phyloP scores from a whole-genome alignment of 2,329 filamentous ascomycete genomes.

The Parafenestella ontariensis region DNA sequence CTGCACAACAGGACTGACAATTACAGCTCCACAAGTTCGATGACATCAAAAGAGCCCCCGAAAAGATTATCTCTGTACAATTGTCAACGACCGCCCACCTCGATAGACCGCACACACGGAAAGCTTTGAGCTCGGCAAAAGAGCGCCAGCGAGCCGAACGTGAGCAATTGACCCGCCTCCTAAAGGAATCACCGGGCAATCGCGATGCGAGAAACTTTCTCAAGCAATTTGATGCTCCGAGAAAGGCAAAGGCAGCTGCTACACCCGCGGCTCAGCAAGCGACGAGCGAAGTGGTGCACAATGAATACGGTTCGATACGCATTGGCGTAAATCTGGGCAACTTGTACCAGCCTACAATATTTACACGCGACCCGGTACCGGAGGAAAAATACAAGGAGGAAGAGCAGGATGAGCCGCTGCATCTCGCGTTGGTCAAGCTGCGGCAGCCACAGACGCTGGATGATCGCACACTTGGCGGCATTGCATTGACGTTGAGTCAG shows the following conservation, averaged over 20 bases:
- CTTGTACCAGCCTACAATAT: slow-evolving; percentile 66
- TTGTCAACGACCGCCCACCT: slow-evolving; percentile 20
- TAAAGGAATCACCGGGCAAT: slow-evolving; percentile 89
- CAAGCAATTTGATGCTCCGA: slow-evolving; percentile 72
- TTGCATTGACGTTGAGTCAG: slow-evolving; percentile 84
- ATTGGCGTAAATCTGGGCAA: slow-evolving; percentile 67
- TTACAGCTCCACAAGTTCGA: slow-evolving; percentile 29
- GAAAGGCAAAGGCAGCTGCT: slow-evolving; percentile 19
- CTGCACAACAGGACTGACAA: slow-evolving; percentile 13
- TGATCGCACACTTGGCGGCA: slow-evolving; percentile 72
- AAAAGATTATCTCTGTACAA: slow-evolving; percentile 4
- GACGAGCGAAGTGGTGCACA: slow-evolving; percentile 34
- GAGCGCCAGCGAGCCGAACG: slow-evolving; percentile 47
- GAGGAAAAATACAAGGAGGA: slow-evolving; percentile 37
- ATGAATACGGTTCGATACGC: slow-evolving; percentile 45
- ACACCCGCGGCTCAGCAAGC: slow-evolving; percentile 17
- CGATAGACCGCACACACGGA: slow-evolving; percentile 21
- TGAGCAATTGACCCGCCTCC: slow-evolving; percentile 56
- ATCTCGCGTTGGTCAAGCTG: slow-evolving; percentile 87
- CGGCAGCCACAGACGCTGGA: slow-evolving; percentile 74
- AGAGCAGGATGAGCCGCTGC: slow-evolving; percentile 58
- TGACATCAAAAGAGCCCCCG: slow-evolving; percentile 19
- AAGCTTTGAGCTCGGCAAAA: slow-evolving; percentile 40
- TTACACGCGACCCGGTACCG: slow-evolving; percentile 61
- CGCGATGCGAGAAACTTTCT: slow-evolving; percentile 92